Evolutionary conservation across 164 flowering plant genomes (phyloP).

Genomic region (Chloranthus sessilifolius): DNA sequence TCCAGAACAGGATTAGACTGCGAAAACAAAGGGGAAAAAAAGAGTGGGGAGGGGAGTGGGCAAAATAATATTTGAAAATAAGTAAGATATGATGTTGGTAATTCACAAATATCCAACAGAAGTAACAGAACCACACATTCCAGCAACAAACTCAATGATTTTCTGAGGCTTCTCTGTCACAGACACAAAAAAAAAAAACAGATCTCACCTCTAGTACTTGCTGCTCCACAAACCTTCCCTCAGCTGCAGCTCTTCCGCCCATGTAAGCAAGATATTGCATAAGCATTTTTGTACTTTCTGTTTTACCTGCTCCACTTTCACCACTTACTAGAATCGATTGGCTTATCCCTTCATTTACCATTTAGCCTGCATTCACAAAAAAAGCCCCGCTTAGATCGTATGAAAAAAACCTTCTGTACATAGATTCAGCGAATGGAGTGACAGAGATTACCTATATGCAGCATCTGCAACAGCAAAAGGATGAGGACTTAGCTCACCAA

Average conservation of each 20-base stretch:
- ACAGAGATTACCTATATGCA: slow-evolving; percentile 68
- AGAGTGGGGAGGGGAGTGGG: too few species aligned
- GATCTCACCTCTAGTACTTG: slow-evolving; percentile 77
- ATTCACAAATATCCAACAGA: too few species aligned
- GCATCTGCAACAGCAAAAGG: slow-evolving; percentile 99
- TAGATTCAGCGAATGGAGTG: neutral
- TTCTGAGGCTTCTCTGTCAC: too few species aligned
- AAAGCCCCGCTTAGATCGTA: neutral
- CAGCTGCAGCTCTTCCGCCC: slow-evolving; percentile 72
- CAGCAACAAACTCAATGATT: too few species aligned
- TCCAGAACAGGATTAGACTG: too few species aligned
- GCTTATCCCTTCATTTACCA: slow-evolving; percentile 85
- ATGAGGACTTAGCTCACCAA: slow-evolving; percentile 98
- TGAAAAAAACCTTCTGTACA: neutral
- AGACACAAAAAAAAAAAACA: too few species aligned
- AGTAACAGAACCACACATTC: too few species aligned
- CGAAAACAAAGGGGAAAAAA: too few species aligned
- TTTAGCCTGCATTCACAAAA: slow-evolving; percentile 39
- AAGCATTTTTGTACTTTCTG: slow-evolving; percentile 96
- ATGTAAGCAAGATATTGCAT: slow-evolving; percentile 92
- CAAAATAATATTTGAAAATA: too few species aligned
- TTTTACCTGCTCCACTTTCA: slow-evolving; percentile 99
- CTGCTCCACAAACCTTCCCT: slow-evolving; percentile 79
- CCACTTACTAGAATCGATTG: slow-evolving; percentile 97
- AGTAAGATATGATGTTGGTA: too few species aligned